phyloP scores from a whole-genome alignment of 2,329 filamentous ascomycete species.

The Botrytis fragariae region DNA sequence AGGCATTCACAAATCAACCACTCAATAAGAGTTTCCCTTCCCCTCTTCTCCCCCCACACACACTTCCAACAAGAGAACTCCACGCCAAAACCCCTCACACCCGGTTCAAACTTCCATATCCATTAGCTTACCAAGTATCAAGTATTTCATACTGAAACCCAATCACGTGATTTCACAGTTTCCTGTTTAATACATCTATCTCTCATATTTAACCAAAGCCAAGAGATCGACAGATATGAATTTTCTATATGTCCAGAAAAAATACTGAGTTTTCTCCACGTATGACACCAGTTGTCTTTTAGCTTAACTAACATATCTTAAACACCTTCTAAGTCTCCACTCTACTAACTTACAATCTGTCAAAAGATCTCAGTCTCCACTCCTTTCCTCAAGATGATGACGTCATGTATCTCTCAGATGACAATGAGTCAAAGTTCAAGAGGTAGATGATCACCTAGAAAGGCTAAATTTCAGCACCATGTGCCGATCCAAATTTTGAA shows the following conservation, averaged over 20 bases:
- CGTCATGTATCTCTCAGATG: neutral
- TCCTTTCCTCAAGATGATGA: neutral
- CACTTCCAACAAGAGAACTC: too few relatives aligned
- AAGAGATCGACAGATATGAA: neutral
- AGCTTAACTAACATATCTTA: neutral
- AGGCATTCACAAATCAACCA: neutral
- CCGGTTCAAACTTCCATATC: neutral
- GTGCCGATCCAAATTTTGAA: neutral
- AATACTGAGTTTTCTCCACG: rapidly evolving
- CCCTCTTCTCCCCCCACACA: neutral
- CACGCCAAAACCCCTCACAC: neutral
- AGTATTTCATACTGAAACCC: neutral
- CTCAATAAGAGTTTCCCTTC: neutral
- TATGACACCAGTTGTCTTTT: neutral
- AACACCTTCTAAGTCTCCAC: neutral
- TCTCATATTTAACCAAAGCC: rapidly evolving
- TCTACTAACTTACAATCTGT: neutral
- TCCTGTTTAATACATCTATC: too few relatives aligned
- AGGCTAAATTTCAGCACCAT: rapidly evolving
- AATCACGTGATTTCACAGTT: neutral
- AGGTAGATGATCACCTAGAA: neutral
- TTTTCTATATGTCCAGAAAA: neutral
- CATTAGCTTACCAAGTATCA: neutral
- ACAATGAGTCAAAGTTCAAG: too few relatives aligned
- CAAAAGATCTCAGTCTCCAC: neutral